These are phyloP conservation scores for Pseudoperonospora humuli DNA, from an alignment of 352 stramenopile genomes.

Conservation along the genomic window DNA sequence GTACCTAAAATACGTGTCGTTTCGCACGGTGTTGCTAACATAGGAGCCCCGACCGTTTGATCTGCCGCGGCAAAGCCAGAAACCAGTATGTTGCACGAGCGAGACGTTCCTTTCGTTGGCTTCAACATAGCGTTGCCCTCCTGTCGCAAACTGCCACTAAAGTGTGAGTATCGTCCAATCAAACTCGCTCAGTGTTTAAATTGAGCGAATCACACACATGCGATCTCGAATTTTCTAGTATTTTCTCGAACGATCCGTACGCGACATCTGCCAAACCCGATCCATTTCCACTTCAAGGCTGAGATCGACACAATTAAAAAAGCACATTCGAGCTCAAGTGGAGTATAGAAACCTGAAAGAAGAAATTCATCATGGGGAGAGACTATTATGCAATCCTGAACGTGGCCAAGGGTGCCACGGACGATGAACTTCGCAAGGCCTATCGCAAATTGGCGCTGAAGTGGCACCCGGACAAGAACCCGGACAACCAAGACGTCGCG, in stretches of 20 bases:
- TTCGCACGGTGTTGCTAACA: too few relatives aligned
- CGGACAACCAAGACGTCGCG: constrained; percentile 71
- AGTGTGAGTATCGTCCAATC: constrained; percentile 3
- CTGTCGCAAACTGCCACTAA: background rate
- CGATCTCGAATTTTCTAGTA: constrained; percentile 26
- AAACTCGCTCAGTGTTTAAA: background rate
- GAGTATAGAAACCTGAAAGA: constrained; percentile 1
- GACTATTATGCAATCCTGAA: constrained; percentile 82
- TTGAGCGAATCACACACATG: constrained; percentile 4
- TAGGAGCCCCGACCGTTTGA: too few relatives aligned
- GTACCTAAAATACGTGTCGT: too few relatives aligned
- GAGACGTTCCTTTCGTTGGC: too few relatives aligned
- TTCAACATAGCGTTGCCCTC: background rate
- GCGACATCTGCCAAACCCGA: constrained; percentile 9
- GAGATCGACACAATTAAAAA: constrained; percentile 17
- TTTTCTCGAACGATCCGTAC: constrained; percentile 21
- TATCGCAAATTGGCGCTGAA: constrained; percentile 89
- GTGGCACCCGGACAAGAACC: constrained; percentile 91
- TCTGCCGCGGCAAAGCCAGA: too few relatives aligned
- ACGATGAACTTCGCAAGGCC: constrained; percentile 79
- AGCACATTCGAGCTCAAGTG: background rate
- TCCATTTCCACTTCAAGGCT: constrained; percentile 8
- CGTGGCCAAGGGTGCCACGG: constrained; percentile 51
- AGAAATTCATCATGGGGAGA: constrained; percentile 52
- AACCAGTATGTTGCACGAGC: too few relatives aligned